These are phyloP conservation scores for Neurospora sp. DNA, from an alignment of 495 filamentous ascomycete genomes.

Conservation along the genomic window DNA sequence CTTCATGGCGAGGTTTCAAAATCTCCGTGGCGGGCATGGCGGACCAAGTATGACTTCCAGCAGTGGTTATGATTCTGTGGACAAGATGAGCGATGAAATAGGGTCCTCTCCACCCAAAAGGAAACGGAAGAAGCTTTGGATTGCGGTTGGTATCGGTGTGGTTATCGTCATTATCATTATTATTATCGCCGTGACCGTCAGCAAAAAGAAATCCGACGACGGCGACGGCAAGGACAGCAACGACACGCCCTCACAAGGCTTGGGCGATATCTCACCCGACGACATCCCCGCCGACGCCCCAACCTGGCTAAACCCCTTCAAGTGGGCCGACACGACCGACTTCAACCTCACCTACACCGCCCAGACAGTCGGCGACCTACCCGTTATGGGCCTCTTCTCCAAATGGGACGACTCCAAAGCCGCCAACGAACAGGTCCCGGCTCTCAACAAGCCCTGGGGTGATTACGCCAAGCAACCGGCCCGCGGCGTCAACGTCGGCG, in stretches of 20 bases:
- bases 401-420: slow-evolving; percentile 75
- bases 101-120: not conserved
- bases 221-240: slow-evolving; percentile 11
- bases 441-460: slow-evolving; percentile 60
- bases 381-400: slow-evolving; percentile 80
- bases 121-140: slow-evolving; percentile 14
- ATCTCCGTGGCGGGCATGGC: not conserved
- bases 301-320: slow-evolving; percentile 77
- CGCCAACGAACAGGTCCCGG: slow-evolving; percentile 70
- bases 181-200: slow-evolving; percentile 59
- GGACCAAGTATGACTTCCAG: not conserved
- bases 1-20: not conserved
- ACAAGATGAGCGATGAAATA: not conserved
- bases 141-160: slow-evolving; percentile 40
- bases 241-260: slow-evolving; percentile 36
- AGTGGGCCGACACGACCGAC: slow-evolving; percentile 83
- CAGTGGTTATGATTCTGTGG: not conserved
- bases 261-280: slow-evolving; percentile 47
- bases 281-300: slow-evolving; percentile 62
- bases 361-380: slow-evolving; percentile 71
- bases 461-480: slow-evolving; percentile 72
- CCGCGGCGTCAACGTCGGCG: slow-evolving; percentile 85
- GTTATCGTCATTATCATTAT: slow-evolving; percentile 63
- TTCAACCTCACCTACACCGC: slow-evolving; percentile 94
- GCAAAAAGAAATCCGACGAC: slow-evolving; percentile 45